A percentile compares a stretch with the other conserved stretches of the same genome.
phyloP scores from a whole-genome alignment of 2,329 filamentous ascomycete species.

The Beauveria bassiana region DNA sequence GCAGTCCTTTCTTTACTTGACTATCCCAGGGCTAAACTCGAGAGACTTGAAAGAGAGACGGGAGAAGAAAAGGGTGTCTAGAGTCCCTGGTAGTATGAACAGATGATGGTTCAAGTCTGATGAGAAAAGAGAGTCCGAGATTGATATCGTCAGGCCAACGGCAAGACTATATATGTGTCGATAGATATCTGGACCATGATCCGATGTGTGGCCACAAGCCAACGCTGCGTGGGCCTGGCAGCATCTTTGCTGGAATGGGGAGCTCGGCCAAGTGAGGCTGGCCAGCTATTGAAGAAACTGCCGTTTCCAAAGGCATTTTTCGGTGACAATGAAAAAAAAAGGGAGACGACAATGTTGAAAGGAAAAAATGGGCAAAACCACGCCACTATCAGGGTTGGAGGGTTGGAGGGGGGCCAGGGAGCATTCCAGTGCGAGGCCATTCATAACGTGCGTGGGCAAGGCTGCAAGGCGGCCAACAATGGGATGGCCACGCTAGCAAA shows the following conservation, averaged over 20 bases:
- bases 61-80: background rate
- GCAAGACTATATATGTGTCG: conserved; percentile 5
- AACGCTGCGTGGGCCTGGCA: too few species aligned
- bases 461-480: background rate
- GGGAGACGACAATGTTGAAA: background rate
- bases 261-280: background rate
- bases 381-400: background rate
- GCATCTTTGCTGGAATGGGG: conserved; percentile 10
- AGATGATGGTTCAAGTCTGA: background rate
- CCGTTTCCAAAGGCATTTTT: background rate
- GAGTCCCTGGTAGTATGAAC: conserved; percentile 1
- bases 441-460: background rate
- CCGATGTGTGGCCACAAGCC: background rate
- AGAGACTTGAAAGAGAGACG: background rate
- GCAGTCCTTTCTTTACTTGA: background rate
- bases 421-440: conserved; percentile 9
- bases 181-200: background rate
- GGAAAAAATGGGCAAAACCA: background rate
- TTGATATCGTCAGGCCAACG: background rate
- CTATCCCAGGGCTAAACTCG: background rate
- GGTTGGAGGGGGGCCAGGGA: background rate
- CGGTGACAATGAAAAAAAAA: background rate
- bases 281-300: background rate
- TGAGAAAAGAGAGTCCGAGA: background rate
- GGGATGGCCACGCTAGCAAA: background rate